Conservation (phyloP, 805 yeast species). For the Candida adriatica region DNA sequence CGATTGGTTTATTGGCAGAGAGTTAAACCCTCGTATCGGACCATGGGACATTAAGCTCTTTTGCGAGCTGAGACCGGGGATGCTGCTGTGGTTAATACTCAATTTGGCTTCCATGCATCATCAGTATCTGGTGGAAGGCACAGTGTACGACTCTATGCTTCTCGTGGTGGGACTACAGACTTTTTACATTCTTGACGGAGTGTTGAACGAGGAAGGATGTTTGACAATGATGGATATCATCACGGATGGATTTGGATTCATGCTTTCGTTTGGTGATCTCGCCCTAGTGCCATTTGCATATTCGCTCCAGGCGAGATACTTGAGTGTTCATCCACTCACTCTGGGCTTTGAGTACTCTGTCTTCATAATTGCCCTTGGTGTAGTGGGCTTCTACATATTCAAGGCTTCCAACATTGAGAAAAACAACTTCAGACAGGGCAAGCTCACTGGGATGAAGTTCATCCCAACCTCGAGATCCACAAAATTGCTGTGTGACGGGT, state of each 20-base stretch:
- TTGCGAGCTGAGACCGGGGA: slow-evolving; percentile 92
- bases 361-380: slow-evolving; percentile 41
- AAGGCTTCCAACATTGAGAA: slow-evolving; percentile 81
- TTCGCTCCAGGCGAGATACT: slow-evolving; percentile 76
- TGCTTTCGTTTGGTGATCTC: slow-evolving; percentile 92
- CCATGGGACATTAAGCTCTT: slow-evolving; percentile 82
- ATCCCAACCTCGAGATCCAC: slow-evolving; percentile 75
- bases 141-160: slow-evolving; percentile 63
- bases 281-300: slow-evolving; percentile 91
- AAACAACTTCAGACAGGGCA: slow-evolving; percentile 74
- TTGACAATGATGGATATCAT: slow-evolving; percentile 93
- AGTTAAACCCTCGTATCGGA: slow-evolving; percentile 86
- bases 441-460: slow-evolving; percentile 58
- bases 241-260: slow-evolving; percentile 95
- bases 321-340: slow-evolving; percentile 54
- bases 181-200: slow-evolving; percentile 86
- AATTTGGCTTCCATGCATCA: slow-evolving; percentile 76
- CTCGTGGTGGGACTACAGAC: slow-evolving; percentile 66
- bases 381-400: slow-evolving; percentile 74
- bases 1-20: slow-evolving; percentile 97
- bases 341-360: slow-evolving; percentile 36
- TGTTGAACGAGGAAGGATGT: slow-evolving; percentile 82
- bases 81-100: slow-evolving; percentile 77
- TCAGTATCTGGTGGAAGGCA: slow-evolving; percentile 58
- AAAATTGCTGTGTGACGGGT: slow-evolving; percentile 77